phyloP scores from a whole-genome alignment of 116 monocot genomes.

The Papilionanthe hybrid region DNA sequence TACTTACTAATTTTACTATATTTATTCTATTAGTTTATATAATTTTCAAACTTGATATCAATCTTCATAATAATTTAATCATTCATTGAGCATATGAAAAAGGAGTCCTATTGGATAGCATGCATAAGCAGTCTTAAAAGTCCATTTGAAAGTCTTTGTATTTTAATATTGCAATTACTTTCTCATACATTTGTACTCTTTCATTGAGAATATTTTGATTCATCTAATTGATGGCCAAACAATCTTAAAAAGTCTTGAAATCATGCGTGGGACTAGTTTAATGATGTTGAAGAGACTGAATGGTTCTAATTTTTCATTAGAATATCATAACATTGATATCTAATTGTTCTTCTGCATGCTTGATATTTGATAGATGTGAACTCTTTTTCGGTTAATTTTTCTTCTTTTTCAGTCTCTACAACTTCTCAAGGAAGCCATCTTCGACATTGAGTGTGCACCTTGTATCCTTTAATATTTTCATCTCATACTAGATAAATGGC shows the following conservation, averaged over 20 bases:
- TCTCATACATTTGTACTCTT: neutral
- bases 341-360: neutral
- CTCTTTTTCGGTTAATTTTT: neutral
- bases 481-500: neutral
- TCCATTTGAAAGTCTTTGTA: neutral
- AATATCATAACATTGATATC: neutral
- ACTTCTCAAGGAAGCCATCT: conserved; percentile 96
- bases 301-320: neutral
- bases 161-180: neutral
- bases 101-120: neutral
- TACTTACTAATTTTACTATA: too few species aligned
- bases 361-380: neutral
- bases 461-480: conserved; percentile 65
- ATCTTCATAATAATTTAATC: too few species aligned
- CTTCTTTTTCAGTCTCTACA: conserved; percentile 64
- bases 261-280: too few species aligned
- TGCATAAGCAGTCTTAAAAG: too few species aligned
- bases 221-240: neutral
- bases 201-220: neutral
- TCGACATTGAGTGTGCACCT: conserved; percentile 65
- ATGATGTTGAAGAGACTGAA: too few species aligned
- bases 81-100: too few species aligned
- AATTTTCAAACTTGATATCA: too few species aligned
- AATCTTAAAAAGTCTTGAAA: neutral
- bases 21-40: too few species aligned